These are phyloP conservation scores for Starmerella geochares DNA, from an alignment of 805 yeast genomes.

Conservation along the genomic window DNA sequence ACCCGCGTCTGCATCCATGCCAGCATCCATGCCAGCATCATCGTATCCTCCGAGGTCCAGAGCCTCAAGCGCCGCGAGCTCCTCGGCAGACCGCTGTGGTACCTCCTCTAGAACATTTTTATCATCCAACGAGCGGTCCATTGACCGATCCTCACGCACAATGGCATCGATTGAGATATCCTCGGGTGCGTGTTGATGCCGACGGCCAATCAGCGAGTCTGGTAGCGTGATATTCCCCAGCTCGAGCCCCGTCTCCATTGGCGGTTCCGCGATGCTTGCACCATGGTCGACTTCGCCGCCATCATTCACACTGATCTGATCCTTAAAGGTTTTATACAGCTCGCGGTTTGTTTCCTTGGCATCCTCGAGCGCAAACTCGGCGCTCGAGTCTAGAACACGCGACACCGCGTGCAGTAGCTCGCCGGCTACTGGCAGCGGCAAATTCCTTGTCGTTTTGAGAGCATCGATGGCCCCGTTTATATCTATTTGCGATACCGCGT, in stretches of 20 bases:
- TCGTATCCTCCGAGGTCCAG: conserved; percentile 15
- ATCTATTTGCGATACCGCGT: neutral
- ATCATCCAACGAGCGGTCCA: conserved; percentile 6
- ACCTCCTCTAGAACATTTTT: conserved; percentile 1
- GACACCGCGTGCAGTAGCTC: conserved; percentile 4
- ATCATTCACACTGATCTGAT: conserved; percentile 1
- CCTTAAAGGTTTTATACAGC: conserved; percentile 3
- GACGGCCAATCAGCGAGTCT: conserved; percentile 1
- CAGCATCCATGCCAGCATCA: neutral
- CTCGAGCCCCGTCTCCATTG: neutral
- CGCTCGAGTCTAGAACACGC: conserved; percentile 1
- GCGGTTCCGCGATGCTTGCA: neutral
- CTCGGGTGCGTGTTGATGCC: neutral
- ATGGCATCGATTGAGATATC: conserved; percentile 19
- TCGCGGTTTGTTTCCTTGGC: conserved; percentile 4
- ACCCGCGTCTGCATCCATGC: neutral
- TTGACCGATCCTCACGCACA: conserved; percentile 16
- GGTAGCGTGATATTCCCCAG: neutral
- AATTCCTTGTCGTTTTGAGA: neutral
- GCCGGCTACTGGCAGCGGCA: conserved; percentile 1
- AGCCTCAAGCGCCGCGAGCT: conserved; percentile 10
- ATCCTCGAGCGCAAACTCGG: conserved; percentile 2
- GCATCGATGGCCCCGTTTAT: neutral
- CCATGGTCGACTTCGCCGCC: neutral
- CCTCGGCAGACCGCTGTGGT: conserved; percentile 13